Percentiles rank a stretch among this genome's conserved stretches.
Conservation (phyloP, 306 rosid species). For the Dryas alaskensis region DNA sequence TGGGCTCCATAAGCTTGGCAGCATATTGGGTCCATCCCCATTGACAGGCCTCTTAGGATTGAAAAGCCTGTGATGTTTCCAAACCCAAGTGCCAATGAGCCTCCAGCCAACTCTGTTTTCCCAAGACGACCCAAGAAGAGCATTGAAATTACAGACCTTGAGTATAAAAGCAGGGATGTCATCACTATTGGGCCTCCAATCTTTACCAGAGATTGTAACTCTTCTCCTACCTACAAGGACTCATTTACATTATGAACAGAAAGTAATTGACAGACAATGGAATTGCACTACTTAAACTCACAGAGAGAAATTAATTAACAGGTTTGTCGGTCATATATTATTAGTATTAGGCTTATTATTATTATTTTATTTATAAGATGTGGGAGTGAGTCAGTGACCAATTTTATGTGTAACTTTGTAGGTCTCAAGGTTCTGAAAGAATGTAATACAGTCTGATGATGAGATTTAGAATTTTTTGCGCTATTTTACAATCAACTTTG, state of each 20-base stretch:
- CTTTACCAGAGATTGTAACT: conserved; percentile 51
- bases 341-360: too few relatives aligned
- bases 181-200: conserved; percentile 61
- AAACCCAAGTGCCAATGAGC: conserved; percentile 80
- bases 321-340: too few relatives aligned
- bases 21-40: conserved; percentile 93
- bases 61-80: conserved; percentile 79
- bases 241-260: conserved; percentile 21
- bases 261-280: background rate
- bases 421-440: background rate
- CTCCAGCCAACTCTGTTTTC: conserved; percentile 75
- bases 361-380: too few relatives aligned
- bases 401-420: too few relatives aligned
- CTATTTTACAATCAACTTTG: background rate
- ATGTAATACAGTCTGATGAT: background rate
- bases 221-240: conserved; percentile 61
- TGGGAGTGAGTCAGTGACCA: too few relatives aligned
- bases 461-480: background rate
- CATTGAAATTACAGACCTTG: conserved; percentile 71
- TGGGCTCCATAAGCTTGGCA: conserved; percentile 91
- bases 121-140: conserved; percentile 82
- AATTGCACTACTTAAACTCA: background rate
- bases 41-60: conserved; percentile 61
- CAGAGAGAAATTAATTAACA: background rate
- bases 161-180: conserved; percentile 59